These are phyloP conservation scores for Helianthus annuus DNA, from an alignment of 129 eudicot genomes.

Conservation along the genomic window HanXRQr2.0-SUNRISE NC_035433.2:69670109-69670608, in stretches of 20 bases:
- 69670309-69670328: neutral
- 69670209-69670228: constrained; percentile 75
- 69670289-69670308: constrained; percentile 4
- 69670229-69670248: constrained; percentile 35
- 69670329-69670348: no score
- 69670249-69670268: constrained; percentile 41
- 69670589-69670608: no score
- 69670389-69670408: no score
- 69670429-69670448: neutral
- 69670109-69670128: neutral
- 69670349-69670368: no score
- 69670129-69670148: neutral
- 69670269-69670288: constrained; percentile 40
- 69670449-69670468: no score
- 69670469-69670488: no score
- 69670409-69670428: neutral
- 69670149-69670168: constrained; percentile 77
- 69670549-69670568: no score
- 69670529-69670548: no score
- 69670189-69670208: constrained; percentile 95
- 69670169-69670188: constrained; percentile 93
- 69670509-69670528: no score
- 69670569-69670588: no score
- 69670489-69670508: no score
- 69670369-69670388: no score